phyloP scores from a whole-genome alignment of 495 filamentous ascomycete species.

The Penicillium alfredii region DNA sequence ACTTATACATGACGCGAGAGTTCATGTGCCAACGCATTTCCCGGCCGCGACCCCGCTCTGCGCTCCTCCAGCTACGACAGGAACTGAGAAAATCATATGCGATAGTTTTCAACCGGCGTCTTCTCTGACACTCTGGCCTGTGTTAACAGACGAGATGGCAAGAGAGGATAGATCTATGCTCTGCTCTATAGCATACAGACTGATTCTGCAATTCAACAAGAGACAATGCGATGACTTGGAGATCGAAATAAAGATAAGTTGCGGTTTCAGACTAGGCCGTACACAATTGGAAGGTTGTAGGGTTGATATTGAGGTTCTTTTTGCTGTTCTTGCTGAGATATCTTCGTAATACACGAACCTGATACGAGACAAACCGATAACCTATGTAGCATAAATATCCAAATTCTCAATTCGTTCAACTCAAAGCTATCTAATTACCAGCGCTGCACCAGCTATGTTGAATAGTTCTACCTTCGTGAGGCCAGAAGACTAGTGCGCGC shows the following conservation, averaged over 20 bases:
- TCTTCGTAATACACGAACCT: background rate
- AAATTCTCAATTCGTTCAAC: background rate
- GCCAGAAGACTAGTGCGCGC: background rate
- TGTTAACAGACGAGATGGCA: slow-evolving; percentile 1
- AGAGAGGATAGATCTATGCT: slow-evolving; percentile 1
- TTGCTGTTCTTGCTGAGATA: slow-evolving; percentile 8
- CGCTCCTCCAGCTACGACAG: no score
- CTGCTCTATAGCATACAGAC: slow-evolving; percentile 1
- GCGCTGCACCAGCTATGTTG: slow-evolving; percentile 1
- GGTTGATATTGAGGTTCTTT: slow-evolving; percentile 10
- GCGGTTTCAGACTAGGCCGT: slow-evolving; percentile 5
- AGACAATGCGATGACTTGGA: slow-evolving; percentile 2
- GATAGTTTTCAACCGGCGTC: no score
- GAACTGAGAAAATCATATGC: no score
- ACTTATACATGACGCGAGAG: no score
- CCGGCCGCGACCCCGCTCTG: no score
- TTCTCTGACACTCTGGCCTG: slow-evolving; percentile 1
- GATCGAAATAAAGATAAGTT: slow-evolving; percentile 6
- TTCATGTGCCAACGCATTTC: no score
- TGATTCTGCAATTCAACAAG: slow-evolving; percentile 2
- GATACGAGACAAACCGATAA: background rate
- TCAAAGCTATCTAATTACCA: background rate
- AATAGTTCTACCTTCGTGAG: background rate
- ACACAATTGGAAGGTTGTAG: slow-evolving; percentile 7
- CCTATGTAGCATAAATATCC: background rate